Conservation (phyloP, 371 early-diverging fungal species). For the Dinochytrium kinnereticum region DNA sequence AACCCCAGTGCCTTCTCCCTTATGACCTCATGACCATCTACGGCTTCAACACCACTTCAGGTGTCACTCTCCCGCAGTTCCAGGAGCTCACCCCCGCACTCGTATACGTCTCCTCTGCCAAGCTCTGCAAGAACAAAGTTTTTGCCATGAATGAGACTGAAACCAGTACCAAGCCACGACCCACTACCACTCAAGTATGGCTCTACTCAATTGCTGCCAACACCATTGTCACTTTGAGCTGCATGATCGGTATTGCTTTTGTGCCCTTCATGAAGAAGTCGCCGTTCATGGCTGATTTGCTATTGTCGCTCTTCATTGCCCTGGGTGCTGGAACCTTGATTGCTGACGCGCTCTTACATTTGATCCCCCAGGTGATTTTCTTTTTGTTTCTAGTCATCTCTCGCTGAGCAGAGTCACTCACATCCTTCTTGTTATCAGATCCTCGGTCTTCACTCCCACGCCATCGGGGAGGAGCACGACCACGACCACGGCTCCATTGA, state of each 20-base stretch:
- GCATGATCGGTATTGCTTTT: conserved; percentile 10
- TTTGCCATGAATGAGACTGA: neutral
- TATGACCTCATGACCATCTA: conserved; percentile 17
- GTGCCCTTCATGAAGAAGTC: neutral
- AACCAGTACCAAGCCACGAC: neutral
- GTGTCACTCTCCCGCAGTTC: conserved; percentile 5
- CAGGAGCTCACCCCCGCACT: neutral
- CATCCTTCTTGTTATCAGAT: neutral
- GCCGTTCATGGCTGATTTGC: neutral
- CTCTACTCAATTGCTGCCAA: neutral
- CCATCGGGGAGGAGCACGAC: neutral
- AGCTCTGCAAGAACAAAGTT: conserved; percentile 12
- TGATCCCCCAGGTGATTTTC: neutral
- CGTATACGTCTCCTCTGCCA: conserved; percentile 10
- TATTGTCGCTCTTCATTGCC: neutral
- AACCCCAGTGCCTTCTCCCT: conserved; percentile 10
- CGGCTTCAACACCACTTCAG: neutral
- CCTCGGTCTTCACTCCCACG: conserved; percentile 16
- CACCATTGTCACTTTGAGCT: neutral
- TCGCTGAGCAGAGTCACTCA: neutral
- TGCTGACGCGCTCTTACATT: neutral
- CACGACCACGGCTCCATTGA: conserved; percentile 8
- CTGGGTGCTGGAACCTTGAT: conserved; percentile 8
- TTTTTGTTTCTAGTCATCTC: neutral
- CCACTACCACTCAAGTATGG: neutral